phyloP scores from a whole-genome alignment of 1,284 basidiomycete species.

The Rhodotorula sp. region DNA sequence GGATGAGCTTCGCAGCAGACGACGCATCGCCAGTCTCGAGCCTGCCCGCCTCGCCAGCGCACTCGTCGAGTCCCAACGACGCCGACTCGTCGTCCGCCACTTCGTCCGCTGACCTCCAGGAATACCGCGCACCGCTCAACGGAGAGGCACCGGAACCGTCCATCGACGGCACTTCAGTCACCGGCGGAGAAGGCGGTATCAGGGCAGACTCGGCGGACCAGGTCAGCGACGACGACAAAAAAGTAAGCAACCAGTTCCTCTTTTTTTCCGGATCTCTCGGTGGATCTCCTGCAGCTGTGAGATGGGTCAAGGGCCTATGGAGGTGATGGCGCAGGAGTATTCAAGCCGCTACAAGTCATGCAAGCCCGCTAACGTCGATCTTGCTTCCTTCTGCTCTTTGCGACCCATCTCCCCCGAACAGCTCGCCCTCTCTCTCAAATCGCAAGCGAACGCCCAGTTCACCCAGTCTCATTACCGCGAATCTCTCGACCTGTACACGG shows the following conservation, averaged over 20 bases:
- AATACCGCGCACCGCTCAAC: slow-evolving; percentile 39
- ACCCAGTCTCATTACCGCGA: slow-evolving; percentile 39
- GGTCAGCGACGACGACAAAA: slow-evolving; percentile 37
- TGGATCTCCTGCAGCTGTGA: no score
- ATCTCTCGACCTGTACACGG: slow-evolving; percentile 47
- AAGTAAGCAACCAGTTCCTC: slow-evolving; percentile 12
- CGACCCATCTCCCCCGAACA: slow-evolving; percentile 2
- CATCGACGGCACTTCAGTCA: slow-evolving; percentile 42
- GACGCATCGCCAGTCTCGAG: slow-evolving; percentile 12
- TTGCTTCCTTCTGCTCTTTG: not conserved
- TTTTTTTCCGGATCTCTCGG: no score
- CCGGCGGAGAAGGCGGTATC: slow-evolving; percentile 38
- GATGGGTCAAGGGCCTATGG: no score
- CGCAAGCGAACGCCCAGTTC: slow-evolving; percentile 85
- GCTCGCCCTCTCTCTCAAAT: slow-evolving; percentile 59
- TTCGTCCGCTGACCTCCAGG: not conserved
- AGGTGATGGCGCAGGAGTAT: no score
- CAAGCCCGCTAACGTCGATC: no score
- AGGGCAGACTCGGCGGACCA: slow-evolving; percentile 25
- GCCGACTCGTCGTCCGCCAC: not conserved
- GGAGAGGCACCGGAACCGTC: slow-evolving; percentile 43
- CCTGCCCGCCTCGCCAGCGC: not conserved
- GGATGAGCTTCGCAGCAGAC: slow-evolving; percentile 13
- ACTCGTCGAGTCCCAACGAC: not conserved
- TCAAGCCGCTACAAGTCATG: not conserved